Evolutionary conservation across 2,329 filamentous ascomycete species (phyloP), one percentile per base, ranked within the genome.

Genomic region (Boeremia exigua): DNA sequence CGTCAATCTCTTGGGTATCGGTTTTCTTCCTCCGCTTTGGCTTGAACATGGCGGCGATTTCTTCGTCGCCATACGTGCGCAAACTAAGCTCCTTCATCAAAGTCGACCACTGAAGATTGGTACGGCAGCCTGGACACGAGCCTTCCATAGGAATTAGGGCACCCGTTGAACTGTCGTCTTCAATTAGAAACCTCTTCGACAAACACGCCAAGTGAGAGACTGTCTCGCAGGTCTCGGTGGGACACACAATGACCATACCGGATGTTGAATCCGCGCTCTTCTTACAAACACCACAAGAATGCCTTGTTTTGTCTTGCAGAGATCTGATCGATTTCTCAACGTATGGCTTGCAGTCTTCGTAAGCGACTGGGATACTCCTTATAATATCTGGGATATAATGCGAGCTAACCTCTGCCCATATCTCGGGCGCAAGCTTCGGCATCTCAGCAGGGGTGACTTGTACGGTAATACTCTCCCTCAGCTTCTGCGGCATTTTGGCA

Each of bases 61-160:
- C 88, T 54, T 89, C 88, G 50, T 82, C 75, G 0, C 89, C 92
- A 23, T 91, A 83, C 32, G 85, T 79, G 29, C 94, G 83, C 44
- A 96, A 77, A 46, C 84, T 95, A 64, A 96, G 76, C 71, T 96
- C 93, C 70, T 87, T 93, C 78, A 96, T 89, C 77, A 97, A 85
- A 43, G 89, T 84, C 0, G 82, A 80, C 94, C 94, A 98, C 46
- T 80, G 73, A 2, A 92, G 77, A 4, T 79, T 74, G 0, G 80
- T 79, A 1, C 81, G 76, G 69, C 94, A 98, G 17, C 78, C 77
- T 0, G 91, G 91, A 76, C 94, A 98, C 2, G 67, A 74, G 2
- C 92, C 92, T 30, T 80, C 71, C 1, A 84, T 79, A 0, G 94
- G 94, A 1, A 96, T 69, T 1, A 96, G 66, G 1, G 68, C 65